phyloP scores from a whole-genome alignment of 257 asterid species.

The Catharanthus roseus region DNA sequence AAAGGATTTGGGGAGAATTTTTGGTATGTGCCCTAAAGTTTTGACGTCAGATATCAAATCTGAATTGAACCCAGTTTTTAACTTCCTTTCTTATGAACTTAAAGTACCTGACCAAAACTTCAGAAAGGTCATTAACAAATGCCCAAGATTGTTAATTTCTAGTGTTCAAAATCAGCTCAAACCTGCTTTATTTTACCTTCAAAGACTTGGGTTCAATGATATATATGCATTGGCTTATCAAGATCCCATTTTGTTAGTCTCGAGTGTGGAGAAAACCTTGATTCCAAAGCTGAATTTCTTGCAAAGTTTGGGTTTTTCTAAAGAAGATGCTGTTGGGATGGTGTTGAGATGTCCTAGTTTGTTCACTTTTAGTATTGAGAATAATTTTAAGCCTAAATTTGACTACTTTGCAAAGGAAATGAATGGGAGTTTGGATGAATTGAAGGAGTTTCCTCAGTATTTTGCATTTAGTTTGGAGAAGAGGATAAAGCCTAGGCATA shows the following conservation, averaged over 20 bases:
- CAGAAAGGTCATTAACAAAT: constrained; percentile 65
- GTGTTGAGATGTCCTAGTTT: constrained; percentile 73
- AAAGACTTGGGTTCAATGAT: constrained; percentile 60
- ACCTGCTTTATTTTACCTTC: constrained; percentile 78
- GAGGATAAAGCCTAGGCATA: constrained; percentile 64
- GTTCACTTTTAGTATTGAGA: constrained; percentile 73
- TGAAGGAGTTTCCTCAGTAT: constrained; percentile 77
- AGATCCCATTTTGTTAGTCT: constrained; percentile 69
- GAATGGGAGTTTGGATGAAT: constrained; percentile 52
- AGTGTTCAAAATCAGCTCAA: constrained; percentile 68
- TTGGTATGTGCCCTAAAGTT: constrained; percentile 83
- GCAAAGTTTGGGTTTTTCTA: constrained; percentile 51
- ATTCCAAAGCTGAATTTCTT: constrained; percentile 64
- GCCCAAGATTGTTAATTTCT: constrained; percentile 59
- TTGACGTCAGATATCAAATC: constrained; percentile 59
- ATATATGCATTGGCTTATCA: constrained; percentile 52
- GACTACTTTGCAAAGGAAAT: constrained; percentile 55
- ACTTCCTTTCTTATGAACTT: constrained; percentile 55
- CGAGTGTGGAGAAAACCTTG: constrained; percentile 76
- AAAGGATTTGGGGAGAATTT: constrained; percentile 71
- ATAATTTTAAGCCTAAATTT: constrained; percentile 75
- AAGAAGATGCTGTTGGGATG: constrained; percentile 56
- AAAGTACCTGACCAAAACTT: constrained; percentile 53
- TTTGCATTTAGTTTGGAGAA: constrained; percentile 83
- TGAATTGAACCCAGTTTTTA: constrained; percentile 61